A percentile compares a stretch with the other conserved stretches of the same genome.
phyloP scores from a whole-genome alignment of 768 basidiomycete species.

The Phanerochaete sordida region DNA sequence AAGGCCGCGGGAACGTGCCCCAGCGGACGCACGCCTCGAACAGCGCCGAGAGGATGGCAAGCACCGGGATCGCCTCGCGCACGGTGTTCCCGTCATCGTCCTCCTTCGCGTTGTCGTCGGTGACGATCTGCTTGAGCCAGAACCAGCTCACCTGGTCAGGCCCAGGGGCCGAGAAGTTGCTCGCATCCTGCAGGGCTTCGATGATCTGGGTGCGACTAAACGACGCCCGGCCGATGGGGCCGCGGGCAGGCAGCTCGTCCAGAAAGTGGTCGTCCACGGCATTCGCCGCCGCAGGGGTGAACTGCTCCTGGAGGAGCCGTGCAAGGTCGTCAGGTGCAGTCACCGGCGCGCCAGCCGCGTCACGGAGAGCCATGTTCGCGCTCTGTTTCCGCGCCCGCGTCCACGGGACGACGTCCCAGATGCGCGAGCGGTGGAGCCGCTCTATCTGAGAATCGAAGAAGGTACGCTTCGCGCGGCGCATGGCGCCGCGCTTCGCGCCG shows the following conservation, averaged over 20 bases:
- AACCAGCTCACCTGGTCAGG: constrained; percentile 13
- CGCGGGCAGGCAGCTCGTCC: neutral
- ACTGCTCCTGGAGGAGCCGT: constrained; percentile 10
- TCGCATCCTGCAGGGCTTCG: constrained; percentile 6
- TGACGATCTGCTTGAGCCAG: constrained; percentile 6
- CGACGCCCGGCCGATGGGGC: too few species aligned
- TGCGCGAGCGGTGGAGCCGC: neutral
- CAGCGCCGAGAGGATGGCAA: neutral
- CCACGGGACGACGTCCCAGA: constrained; percentile 11
- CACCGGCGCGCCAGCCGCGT: neutral
- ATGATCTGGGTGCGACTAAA: too few species aligned
- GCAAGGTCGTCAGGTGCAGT: neutral
- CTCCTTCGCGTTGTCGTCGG: neutral
- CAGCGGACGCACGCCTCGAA: constrained; percentile 13
- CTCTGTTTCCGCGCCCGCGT: neutral
- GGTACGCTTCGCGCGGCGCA: neutral
- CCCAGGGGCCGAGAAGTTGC: constrained; percentile 13
- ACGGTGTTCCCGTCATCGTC: neutral
- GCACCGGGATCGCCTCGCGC: neutral
- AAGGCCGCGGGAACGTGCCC: constrained; percentile 10
- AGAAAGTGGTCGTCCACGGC: constrained; percentile 5
- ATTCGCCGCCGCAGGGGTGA: neutral
- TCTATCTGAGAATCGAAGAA: constrained; percentile 6
- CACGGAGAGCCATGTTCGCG: neutral
- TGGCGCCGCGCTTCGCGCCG: neutral